A percentile compares a stretch with the other conserved stretches of the same genome.
phyloP scores from a whole-genome alignment of 1,139 yeast species.

The Lodderomyces margitis region DNA sequence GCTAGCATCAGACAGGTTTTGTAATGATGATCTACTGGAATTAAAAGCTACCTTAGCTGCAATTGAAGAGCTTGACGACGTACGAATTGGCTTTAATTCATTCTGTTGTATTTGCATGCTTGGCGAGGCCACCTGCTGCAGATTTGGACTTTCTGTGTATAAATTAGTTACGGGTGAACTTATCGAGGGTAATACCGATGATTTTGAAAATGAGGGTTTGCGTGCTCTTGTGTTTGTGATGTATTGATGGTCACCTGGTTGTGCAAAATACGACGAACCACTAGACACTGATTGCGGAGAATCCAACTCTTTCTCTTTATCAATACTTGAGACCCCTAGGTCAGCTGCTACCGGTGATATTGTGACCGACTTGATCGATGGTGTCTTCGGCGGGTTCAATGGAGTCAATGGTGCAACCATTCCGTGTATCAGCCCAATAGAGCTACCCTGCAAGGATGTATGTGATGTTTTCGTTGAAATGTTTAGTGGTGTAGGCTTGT shows the following conservation, averaged over 20 bases:
- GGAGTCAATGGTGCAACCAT: constrained; percentile 14
- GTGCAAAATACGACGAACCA: constrained; percentile 12
- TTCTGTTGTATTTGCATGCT: neutral
- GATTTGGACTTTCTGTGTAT: neutral
- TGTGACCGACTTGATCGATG: constrained; percentile 39
- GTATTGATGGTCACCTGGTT: constrained; percentile 7
- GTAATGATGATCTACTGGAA: constrained; percentile 19
- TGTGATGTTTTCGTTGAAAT: constrained; percentile 2
- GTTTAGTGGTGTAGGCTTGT: constrained; percentile 4
- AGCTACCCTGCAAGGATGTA: constrained; percentile 2
- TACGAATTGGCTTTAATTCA: constrained; percentile 8
- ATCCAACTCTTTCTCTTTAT: constrained; percentile 13
- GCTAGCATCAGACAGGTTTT: constrained; percentile 6
- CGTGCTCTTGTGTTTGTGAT: neutral
- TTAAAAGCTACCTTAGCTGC: constrained; percentile 33
- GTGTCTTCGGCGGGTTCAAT: constrained; percentile 27
- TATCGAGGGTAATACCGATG: constrained; percentile 11
- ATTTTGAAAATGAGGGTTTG: constrained; percentile 13
- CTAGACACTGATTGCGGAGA: constrained; percentile 24
- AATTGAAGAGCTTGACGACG: constrained; percentile 28
- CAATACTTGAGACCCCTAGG: neutral
- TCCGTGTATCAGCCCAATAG: neutral
- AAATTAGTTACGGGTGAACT: constrained; percentile 2
- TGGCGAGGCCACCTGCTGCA: neutral
- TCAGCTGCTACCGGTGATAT: constrained; percentile 36